These are phyloP conservation scores for Fusarium sp. DNA, from an alignment of 2,329 filamentous ascomycete species.

Conservation along the genomic window DNA sequence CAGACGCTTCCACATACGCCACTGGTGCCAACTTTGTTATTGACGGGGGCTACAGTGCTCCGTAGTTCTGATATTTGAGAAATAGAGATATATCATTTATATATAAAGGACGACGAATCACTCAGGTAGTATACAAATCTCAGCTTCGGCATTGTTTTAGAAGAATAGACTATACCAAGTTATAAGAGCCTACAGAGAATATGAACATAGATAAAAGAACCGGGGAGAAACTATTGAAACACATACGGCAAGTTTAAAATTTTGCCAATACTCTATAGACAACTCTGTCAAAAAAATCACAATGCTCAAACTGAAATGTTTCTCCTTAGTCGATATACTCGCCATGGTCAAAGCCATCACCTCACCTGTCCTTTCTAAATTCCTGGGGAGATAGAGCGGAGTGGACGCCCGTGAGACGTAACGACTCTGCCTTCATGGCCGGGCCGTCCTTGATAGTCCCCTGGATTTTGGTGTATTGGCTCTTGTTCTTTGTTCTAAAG, in stretches of 20 bases:
- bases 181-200: background rate
- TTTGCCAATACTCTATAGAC: no score
- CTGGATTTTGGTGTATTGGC: background rate
- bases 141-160: background rate
- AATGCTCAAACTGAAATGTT: background rate
- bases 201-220: background rate
- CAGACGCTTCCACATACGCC: conserved; percentile 45
- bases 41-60: conserved; percentile 44
- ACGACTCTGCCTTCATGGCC: background rate
- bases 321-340: background rate
- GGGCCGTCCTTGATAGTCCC: background rate
- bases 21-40: conserved; percentile 45
- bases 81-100: background rate
- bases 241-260: background rate
- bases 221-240: background rate
- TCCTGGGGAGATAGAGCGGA: conserved; percentile 11
- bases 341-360: background rate
- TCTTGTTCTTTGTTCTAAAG: background rate
- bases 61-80: background rate
- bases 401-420: background rate
- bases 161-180: background rate
- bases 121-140: background rate
- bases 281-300: background rate
- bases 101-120: background rate
- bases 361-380: background rate